phyloP scores from a whole-genome alignment of 1,139 yeast genomes.

The Geotrichum europaeum region DNA sequence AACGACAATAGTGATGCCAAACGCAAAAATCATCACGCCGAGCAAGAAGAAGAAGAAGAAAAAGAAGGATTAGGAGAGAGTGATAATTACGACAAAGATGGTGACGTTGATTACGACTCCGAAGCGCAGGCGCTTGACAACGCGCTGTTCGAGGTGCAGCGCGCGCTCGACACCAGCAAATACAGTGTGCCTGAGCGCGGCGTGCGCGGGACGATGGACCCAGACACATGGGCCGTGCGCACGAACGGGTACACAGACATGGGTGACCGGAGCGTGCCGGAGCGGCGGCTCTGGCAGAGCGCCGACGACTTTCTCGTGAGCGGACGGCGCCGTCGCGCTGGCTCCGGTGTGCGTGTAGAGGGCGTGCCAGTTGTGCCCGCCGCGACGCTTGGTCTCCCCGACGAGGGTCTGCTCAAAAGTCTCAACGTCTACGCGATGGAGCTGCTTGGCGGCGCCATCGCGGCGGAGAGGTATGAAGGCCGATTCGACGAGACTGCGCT shows the following conservation, averaged over 20 bases:
- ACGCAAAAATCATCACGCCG: no score
- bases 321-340: not conserved
- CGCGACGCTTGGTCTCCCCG: not conserved
- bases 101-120: not conserved
- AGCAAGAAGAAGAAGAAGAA: no score
- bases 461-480: constrained; percentile 16
- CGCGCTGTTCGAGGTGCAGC: not conserved
- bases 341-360: not conserved
- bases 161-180: not conserved
- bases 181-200: not conserved
- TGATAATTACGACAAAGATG: not conserved
- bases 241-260: not conserved
- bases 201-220: not conserved
- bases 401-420: not conserved
- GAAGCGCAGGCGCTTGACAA: not conserved
- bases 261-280: not conserved
- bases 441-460: constrained; percentile 6
- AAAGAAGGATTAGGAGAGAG: not conserved
- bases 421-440: constrained; percentile 9
- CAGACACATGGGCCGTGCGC: not conserved
- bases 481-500: constrained; percentile 32
- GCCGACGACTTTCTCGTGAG: not conserved
- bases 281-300: not conserved
- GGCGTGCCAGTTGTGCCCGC: not conserved
- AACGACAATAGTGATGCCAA: no score